Conservation (phyloP, 2,329 filamentous ascomycete genomes). For the Capronia epimyces region DNA sequence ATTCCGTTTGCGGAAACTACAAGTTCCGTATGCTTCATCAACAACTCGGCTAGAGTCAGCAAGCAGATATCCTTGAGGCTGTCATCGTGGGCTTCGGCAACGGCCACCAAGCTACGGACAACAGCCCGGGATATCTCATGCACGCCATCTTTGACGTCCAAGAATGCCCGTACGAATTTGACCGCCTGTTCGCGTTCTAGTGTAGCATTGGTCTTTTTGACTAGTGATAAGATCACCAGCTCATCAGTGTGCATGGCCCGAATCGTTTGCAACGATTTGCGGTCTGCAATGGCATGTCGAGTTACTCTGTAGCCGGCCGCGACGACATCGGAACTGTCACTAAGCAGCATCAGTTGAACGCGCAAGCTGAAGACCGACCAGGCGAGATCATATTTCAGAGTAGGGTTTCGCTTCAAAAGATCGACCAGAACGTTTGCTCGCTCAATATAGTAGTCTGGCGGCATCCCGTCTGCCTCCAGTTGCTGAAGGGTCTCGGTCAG, state of each 20-base stretch:
- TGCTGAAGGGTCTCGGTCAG: conserved; percentile 86
- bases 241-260: conserved; percentile 84
- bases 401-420: conserved; percentile 87
- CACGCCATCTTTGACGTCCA: conserved; percentile 91
- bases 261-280: conserved; percentile 82
- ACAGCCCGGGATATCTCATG: conserved; percentile 81
- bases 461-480: conserved; percentile 79
- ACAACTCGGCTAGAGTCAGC: conserved; percentile 84
- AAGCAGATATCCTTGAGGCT: conserved; percentile 84
- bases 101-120: conserved; percentile 80
- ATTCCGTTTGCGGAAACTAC: conserved; percentile 80
- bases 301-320: conserved; percentile 91
- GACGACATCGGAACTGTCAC: conserved; percentile 90
- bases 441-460: conserved; percentile 90
- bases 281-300: conserved; percentile 88
- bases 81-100: conserved; percentile 81
- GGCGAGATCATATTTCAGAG: conserved; percentile 90
- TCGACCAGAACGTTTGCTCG: conserved; percentile 90
- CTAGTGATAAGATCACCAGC: conserved; percentile 81
- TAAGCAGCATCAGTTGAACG: conserved; percentile 92
- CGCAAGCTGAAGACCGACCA: conserved; percentile 93
- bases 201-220: conserved; percentile 94
- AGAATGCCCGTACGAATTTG: conserved; percentile 90
- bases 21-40: conserved; percentile 77
- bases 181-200: conserved; percentile 94